Evolutionary conservation across 441 rosid species (phyloP), one percentile per base, ranked within the genome.

Genomic region (Melianthus villosus): DNA sequence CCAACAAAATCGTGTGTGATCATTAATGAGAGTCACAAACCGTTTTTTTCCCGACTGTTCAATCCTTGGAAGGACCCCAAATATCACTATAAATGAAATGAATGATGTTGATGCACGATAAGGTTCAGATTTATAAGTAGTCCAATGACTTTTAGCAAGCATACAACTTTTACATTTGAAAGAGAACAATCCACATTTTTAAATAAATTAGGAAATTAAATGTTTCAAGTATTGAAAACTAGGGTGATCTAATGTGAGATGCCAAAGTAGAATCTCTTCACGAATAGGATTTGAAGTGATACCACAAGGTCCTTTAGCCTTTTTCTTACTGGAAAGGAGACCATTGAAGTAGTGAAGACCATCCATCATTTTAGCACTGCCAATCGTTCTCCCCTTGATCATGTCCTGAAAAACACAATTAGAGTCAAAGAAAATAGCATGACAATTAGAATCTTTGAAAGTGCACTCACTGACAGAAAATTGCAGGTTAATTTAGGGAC

Each of bases 361-460:
- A 7, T 22, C 14, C 3, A 25, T 16, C 51, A 35, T 25, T 14
- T n/a, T 36, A 46, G 51, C 51, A 46, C 9, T 25, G 10, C 27
- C 51, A 46, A 34, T 46, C 43, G 9, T 42, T 35, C 3, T 42
- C 16, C 46, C n/a, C 25, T 5, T 16, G 9, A 3, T 42, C 4
- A 1, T 2, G 25, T 46, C 42, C 42, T 46, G 9, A 46, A 46
- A 22, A n/a, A 25, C 35, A 25, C 14, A 11, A 16, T 25, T 22
- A 4, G 31, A 37, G 0, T 16, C 25, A 10, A 8, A 16, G 16
- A 48, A 48, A 26, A 8, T 4, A 16, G 16, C 20, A 7, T 5
- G 10, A 7, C 38, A 34, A 34, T 34, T 6, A 8, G 34, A 30
- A 10, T 30, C 34, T 30, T 30, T 30, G 34, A 10, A 4, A 30